These are phyloP conservation scores for Platanthera zijinensis DNA, from an alignment of 106 monocot genomes.

Conservation along the genomic window DNA sequence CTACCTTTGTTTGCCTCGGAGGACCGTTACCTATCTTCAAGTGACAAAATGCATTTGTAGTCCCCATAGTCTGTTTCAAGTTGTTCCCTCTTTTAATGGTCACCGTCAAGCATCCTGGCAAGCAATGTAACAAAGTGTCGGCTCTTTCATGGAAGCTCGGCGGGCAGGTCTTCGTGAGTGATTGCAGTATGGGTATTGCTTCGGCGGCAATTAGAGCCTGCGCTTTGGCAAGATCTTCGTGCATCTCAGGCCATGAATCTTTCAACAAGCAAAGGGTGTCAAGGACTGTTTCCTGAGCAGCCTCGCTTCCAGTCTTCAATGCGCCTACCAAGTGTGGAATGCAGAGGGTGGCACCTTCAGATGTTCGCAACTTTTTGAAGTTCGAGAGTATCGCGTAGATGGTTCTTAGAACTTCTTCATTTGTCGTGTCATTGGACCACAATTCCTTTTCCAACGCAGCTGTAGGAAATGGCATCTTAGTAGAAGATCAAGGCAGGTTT, in stretches of 20 bases:
- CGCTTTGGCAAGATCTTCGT: slow-evolving; percentile 67
- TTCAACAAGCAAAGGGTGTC: slow-evolving; percentile 75
- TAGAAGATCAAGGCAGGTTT: neutral
- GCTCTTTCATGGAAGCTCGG: slow-evolving; percentile 86
- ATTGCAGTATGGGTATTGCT: slow-evolving; percentile 74
- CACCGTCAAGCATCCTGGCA: slow-evolving; percentile 81
- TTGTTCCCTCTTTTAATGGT: slow-evolving; percentile 77
- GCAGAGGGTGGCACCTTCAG: slow-evolving; percentile 81
- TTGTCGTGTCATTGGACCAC: slow-evolving; percentile 51
- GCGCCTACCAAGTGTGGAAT: slow-evolving; percentile 77
- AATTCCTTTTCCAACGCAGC: slow-evolving; percentile 82
- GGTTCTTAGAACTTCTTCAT: slow-evolving; percentile 67
- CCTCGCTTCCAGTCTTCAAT: slow-evolving; percentile 60
- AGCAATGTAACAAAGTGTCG: slow-evolving; percentile 66
- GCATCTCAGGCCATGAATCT: slow-evolving; percentile 75
- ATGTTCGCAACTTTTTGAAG: slow-evolving; percentile 70
- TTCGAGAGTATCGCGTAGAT: slow-evolving; percentile 68
- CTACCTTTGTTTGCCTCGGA: slow-evolving; percentile 70
- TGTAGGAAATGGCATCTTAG: slow-evolving; percentile 25
- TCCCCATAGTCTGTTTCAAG: slow-evolving; percentile 91
- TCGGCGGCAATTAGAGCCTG: slow-evolving; percentile 75
- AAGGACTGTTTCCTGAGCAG: slow-evolving; percentile 68
- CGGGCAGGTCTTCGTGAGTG: slow-evolving; percentile 79
- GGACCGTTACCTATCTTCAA: slow-evolving; percentile 79
- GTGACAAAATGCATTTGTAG: slow-evolving; percentile 76